A percentile compares a stretch with the other conserved stretches of the same genome.
Conservation (phyloP, 2,329 filamentous ascomycete species). For the Fusarium agapanthi region DNA sequence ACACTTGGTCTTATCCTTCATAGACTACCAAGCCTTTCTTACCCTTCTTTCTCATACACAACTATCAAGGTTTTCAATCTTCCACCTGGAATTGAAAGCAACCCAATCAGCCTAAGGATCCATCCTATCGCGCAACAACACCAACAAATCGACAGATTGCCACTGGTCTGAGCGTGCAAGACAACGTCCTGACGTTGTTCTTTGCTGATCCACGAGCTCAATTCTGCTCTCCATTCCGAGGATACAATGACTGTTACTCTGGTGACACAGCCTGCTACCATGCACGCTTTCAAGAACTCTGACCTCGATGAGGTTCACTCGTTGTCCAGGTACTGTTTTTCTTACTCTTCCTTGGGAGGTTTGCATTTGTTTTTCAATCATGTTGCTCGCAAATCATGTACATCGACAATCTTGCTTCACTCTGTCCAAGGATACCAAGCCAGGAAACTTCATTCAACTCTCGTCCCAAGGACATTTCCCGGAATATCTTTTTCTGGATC, state of each 20-base stretch:
- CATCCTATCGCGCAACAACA: constrained; percentile 43
- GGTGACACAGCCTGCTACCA: constrained; percentile 58
- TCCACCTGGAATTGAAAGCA: constrained; percentile 35
- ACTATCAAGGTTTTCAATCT: constrained; percentile 31
- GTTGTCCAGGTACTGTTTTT: constrained; percentile 69
- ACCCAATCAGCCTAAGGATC: constrained; percentile 40
- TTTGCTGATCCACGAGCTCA: constrained; percentile 42
- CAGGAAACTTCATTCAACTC: constrained; percentile 21
- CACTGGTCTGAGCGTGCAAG: constrained; percentile 40
- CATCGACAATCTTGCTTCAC: constrained; percentile 35
- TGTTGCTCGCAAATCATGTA: constrained; percentile 46
- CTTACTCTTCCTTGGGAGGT: constrained; percentile 55
- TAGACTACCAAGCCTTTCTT: constrained; percentile 37
- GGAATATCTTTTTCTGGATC: constrained; percentile 22
- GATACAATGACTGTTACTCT: constrained; percentile 60
- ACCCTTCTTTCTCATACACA: constrained; percentile 31
- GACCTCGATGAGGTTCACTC: constrained; percentile 69
- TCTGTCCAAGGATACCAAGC: constrained; percentile 32
- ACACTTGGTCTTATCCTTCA: constrained; percentile 37
- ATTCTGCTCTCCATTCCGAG: constrained; percentile 47
- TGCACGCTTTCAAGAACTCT: constrained; percentile 63
- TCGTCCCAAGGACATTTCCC: constrained; percentile 22
- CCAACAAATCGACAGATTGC: constrained; percentile 40
- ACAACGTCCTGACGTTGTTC: constrained; percentile 44
- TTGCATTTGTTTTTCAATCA: constrained; percentile 48